A percentile compares a stretch with the other conserved stretches of the same genome.
Conservation (phyloP, 2,329 filamentous ascomycete genomes). For the Aspergillus phoenicis region DNA sequence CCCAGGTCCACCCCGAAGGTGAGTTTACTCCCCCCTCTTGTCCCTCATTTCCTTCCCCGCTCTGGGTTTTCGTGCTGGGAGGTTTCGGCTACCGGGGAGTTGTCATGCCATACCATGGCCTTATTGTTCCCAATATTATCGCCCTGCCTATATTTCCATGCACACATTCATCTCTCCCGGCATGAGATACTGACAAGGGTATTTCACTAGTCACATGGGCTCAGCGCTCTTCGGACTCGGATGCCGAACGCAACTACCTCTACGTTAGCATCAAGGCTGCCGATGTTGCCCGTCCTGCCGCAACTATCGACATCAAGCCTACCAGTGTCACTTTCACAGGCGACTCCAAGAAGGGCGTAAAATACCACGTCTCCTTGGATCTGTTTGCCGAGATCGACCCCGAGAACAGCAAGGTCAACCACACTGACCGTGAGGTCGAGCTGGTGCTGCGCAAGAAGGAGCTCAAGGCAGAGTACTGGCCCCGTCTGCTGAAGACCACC, state of each 20-base stretch:
- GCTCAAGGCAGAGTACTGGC: constrained; percentile 92
- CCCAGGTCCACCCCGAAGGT: constrained; percentile 51
- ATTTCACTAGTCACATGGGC: constrained; percentile 81
- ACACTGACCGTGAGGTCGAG: constrained; percentile 86
- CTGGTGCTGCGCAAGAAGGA: constrained; percentile 97
- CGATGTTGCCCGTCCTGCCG: constrained; percentile 73
- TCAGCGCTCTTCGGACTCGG: constrained; percentile 82
- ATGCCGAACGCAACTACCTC: constrained; percentile 88
- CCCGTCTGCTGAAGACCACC: constrained; percentile 83
- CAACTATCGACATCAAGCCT: constrained; percentile 82
- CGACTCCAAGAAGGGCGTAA: constrained; percentile 80
- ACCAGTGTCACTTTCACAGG: constrained; percentile 79
- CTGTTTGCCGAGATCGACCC: constrained; percentile 91
- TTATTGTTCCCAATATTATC: neutral
- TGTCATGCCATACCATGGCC: constrained; percentile 9
- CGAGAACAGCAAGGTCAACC: constrained; percentile 79
- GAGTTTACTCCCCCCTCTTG: constrained; percentile 26
- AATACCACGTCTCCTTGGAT: constrained; percentile 82
- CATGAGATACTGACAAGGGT: constrained; percentile 11
- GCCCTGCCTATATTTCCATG: constrained; percentile 8
- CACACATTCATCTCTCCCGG: neutral
- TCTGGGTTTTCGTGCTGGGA: constrained; percentile 20
- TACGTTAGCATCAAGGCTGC: constrained; percentile 89
- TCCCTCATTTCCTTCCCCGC: constrained; percentile 33
- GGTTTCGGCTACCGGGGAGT: constrained; percentile 12